These are phyloP conservation scores for Apophysomyces variabilis DNA, from an alignment of 371 early-diverging fungal genomes.

Conservation along the genomic window DNA sequence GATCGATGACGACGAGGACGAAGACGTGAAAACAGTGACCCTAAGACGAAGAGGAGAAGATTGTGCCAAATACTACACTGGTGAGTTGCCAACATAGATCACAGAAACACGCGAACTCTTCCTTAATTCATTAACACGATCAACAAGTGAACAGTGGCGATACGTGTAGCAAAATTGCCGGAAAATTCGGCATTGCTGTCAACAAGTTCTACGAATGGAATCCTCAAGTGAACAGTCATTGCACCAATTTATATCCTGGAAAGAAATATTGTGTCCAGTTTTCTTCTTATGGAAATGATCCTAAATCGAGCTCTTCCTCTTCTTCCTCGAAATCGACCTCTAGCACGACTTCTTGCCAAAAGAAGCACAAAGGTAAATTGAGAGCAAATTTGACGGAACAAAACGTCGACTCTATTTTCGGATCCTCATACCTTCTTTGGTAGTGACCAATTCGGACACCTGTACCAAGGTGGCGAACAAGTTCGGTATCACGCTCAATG, in stretches of 20 bases:
- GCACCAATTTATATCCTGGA: slow-evolving; percentile 25
- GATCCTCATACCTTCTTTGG: slow-evolving; percentile 7
- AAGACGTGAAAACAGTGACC: slow-evolving; percentile 16
- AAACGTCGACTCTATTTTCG: background rate
- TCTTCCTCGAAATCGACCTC: slow-evolving; percentile 6
- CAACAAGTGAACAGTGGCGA: slow-evolving; percentile 17
- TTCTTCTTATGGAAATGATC: background rate
- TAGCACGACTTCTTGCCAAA: slow-evolving; percentile 9
- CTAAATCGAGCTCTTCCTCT: slow-evolving; percentile 1
- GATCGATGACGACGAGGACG: slow-evolving; percentile 15
- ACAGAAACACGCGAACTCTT: background rate
- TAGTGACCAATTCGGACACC: slow-evolving; percentile 26
- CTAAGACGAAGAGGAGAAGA: slow-evolving; percentile 19
- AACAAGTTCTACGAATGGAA: slow-evolving; percentile 28
- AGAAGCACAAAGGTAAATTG: slow-evolving; percentile 25
- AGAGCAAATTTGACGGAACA: background rate
- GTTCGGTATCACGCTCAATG: slow-evolving; percentile 21
- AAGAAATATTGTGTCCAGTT: slow-evolving; percentile 23
- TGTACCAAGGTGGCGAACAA: slow-evolving; percentile 27
- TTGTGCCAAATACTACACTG: slow-evolving; percentile 26
- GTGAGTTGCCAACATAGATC: slow-evolving; percentile 7
- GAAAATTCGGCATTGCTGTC: slow-evolving; percentile 25
- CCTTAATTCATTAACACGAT: slow-evolving; percentile 12
- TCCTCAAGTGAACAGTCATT: slow-evolving; percentile 24
- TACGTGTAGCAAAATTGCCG: slow-evolving; percentile 19